Percentiles rank a stretch among this genome's conserved stretches.
phyloP scores from a whole-genome alignment of 805 yeast species.

The Candida vaughaniae region DNA sequence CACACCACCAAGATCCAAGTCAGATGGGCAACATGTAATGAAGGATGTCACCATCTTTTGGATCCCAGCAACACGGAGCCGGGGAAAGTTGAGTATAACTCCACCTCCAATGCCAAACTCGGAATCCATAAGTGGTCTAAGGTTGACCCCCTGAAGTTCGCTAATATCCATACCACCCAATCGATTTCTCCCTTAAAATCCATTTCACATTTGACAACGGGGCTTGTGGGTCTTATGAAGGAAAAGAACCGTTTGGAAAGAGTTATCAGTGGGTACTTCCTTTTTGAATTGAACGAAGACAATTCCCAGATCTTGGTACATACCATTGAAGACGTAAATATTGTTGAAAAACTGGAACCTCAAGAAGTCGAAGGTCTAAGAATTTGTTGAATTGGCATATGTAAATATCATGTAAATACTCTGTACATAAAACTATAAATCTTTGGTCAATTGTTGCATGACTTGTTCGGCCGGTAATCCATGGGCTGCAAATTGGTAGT shows the following conservation, averaged over 20 bases:
- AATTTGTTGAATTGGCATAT: conserved; percentile 19
- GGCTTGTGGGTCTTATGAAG: conserved; percentile 32
- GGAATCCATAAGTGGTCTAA: conserved; percentile 44
- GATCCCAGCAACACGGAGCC: conserved; percentile 7
- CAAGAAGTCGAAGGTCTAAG: conserved; percentile 26
- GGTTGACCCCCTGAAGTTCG: conserved; percentile 23
- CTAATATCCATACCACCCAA: conserved; percentile 1
- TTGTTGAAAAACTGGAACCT: conserved; percentile 44
- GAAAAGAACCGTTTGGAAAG: conserved; percentile 34
- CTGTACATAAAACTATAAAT: conserved; percentile 5
- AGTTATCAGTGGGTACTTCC: conserved; percentile 54
- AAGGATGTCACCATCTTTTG: conserved; percentile 49
- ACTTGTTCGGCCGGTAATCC: conserved; percentile 21
- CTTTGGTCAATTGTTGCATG: conserved; percentile 21
- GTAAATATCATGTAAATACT: neutral
- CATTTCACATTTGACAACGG: conserved; percentile 28
- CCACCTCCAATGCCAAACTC: conserved; percentile 38
- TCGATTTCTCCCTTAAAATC: conserved; percentile 14
- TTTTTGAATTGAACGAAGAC: conserved; percentile 60
- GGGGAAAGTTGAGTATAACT: conserved; percentile 13
- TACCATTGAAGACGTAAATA: conserved; percentile 64
- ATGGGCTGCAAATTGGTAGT: conserved; percentile 23
- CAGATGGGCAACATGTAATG: conserved; percentile 58
- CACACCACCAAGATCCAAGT: conserved; percentile 50
- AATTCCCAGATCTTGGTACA: conserved; percentile 59